A percentile compares a stretch with the other conserved stretches of the same genome.
These are phyloP conservation scores for Erodium texanum DNA, from an alignment of 441 rosid species.

Conservation along the genomic window DNA sequence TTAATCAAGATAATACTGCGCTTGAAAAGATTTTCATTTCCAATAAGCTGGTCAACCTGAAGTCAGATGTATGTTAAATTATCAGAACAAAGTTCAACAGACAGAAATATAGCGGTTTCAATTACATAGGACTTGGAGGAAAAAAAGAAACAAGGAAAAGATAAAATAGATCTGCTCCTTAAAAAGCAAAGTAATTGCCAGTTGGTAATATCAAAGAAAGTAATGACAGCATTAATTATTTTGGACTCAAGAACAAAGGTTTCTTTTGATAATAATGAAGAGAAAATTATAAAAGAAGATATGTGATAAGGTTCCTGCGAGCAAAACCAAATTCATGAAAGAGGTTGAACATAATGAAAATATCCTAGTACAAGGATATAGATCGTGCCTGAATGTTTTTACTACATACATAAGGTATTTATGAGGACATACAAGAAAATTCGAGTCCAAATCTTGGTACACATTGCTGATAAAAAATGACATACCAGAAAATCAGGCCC, in stretches of 20 bases:
- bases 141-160: constrained; percentile 1
- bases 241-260: background rate
- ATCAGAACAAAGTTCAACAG: background rate
- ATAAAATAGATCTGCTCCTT: background rate
- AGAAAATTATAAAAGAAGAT: background rate
- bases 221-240: background rate
- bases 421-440: background rate
- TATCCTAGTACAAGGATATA: background rate
- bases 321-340: background rate
- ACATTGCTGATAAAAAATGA: too few relatives aligned
- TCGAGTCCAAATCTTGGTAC: too few relatives aligned
- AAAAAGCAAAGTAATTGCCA: background rate
- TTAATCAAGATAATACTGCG: constrained; percentile 69
- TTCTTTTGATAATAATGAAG: too few relatives aligned
- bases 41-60: constrained; percentile 69
- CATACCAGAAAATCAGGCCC: background rate
- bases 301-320: background rate
- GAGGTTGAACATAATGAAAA: background rate
- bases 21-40: constrained; percentile 79
- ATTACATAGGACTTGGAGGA: background rate
- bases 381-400: background rate
- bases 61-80: background rate
- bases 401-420: background rate
- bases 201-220: background rate
- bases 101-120: background rate